phyloP scores from a whole-genome alignment of 306 rosid species.

The Cajanus cajan region DNA sequence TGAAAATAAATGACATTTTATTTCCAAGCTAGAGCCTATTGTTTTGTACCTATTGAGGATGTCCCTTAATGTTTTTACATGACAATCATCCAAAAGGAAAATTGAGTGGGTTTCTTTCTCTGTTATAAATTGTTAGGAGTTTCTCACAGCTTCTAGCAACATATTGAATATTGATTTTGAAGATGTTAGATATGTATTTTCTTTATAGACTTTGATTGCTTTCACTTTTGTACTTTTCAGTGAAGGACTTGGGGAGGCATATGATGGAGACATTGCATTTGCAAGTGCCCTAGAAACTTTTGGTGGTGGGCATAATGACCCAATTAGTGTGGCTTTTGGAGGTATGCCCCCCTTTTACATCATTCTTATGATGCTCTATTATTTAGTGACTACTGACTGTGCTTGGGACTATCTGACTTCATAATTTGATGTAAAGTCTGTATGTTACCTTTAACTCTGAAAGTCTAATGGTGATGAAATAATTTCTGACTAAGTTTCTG shows the following conservation, averaged over 20 bases:
- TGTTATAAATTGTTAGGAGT: slow-evolving; percentile 6
- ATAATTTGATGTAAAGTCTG: slow-evolving; percentile 19
- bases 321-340: slow-evolving; percentile 99
- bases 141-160: slow-evolving; percentile 1
- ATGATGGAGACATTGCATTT: slow-evolving; percentile 99
- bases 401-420: background rate
- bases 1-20: background rate
- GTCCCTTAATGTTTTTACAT: background rate
- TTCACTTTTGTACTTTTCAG: slow-evolving; percentile 47
- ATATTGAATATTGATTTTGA: slow-evolving; percentile 27
- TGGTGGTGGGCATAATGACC: slow-evolving; percentile 99
- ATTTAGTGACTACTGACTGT: background rate
- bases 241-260: slow-evolving; percentile 98
- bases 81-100: background rate
- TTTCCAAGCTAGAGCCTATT: slow-evolving; percentile 1
- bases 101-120: background rate
- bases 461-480: slow-evolving; percentile 5
- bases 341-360: slow-evolving; percentile 44
- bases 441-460: slow-evolving; percentile 15
- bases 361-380: slow-evolving; percentile 7
- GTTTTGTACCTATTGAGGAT: background rate
- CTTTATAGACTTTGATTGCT: slow-evolving; percentile 34
- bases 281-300: slow-evolving; percentile 94
- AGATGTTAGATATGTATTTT: slow-evolving; percentile 2
- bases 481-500: slow-evolving; percentile 29